Conservation (phyloP, 371 early-diverging fungal species). For the Dipsacomyces acuminosporus region DNA sequence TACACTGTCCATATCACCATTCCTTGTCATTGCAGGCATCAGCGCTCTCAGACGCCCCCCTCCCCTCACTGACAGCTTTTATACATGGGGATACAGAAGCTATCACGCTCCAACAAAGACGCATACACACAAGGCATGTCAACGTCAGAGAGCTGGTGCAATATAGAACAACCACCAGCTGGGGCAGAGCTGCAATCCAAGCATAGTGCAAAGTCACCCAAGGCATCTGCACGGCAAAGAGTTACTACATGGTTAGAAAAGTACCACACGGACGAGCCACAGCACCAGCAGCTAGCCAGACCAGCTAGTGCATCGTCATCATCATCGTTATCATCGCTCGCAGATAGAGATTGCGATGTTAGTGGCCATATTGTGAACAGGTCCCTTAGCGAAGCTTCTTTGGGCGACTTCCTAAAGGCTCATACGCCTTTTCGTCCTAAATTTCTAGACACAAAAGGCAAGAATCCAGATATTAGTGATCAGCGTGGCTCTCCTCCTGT, state of each 20-base stretch:
- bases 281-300: not conserved
- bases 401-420: not conserved
- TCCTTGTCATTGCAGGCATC: not conserved
- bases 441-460: not conserved
- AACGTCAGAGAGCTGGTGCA: slow-evolving; percentile 26
- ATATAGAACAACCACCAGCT: too few species aligned
- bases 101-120: not conserved
- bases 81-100: not conserved
- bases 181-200: too few species aligned
- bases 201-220: too few species aligned
- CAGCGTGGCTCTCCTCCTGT: not conserved
- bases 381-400: not conserved
- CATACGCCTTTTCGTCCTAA: not conserved
- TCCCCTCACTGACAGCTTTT: not conserved
- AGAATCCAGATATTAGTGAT: not conserved
- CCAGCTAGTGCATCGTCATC: not conserved
- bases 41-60: not conserved
- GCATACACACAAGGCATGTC: not conserved
- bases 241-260: slow-evolving; percentile 16
- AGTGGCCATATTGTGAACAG: too few species aligned
- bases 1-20: not conserved
- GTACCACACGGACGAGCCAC: not conserved
- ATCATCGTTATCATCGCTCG: too few species aligned
- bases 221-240: slow-evolving; percentile 9
- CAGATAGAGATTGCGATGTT: too few species aligned